Evolutionary conservation across 768 basidiomycete genomes (phyloP), one percentile per base, ranked within the genome.

Genomic region (Hericium alpestre): DNA sequence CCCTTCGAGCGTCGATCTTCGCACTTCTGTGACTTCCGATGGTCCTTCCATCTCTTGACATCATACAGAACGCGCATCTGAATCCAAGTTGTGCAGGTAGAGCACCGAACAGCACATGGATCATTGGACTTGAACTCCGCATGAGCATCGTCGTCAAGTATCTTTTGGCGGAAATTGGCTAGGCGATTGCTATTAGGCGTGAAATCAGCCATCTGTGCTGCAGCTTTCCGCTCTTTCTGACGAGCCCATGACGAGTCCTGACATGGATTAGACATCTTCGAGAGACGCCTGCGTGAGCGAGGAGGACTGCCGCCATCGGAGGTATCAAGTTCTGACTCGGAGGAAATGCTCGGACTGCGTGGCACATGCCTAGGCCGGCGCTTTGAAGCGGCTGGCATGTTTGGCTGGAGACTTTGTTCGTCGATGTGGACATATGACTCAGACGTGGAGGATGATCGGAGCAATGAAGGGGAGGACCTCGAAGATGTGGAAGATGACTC

Each of bases 31-130:
- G 64, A 56, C 11, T 23, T 20, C 0, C 63, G 63, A 41, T 65
- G 63, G 8, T 59, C 43, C 13, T 55, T 52, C 57, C 61, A 65
- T 5, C 58, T 58, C 1, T 41, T 48, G 8, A 53, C 27, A 27
- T 63, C 64, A 46, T 65, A 65, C 0, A 61, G 48, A 4, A 50
- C 55, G 9, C 64, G 56, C 64, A 65, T 65, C 4, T 4, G 23
- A 9, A 64, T 25, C 64, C 64, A 64, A 15, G 20, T 16, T 2
- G 57, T 40, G 40, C 64, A 65, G 11, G 52, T 38, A 1, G 64
- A 64, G 32, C 64, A 65, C 1, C 57, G 57, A 1, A 65, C 63
- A 0, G 25, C 15, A 18, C 55, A 60, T 1, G 51, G 51, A 51
- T 64, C 59, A 12, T 53, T 1, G 11, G 37, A 38, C 5, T 61